Evolutionary conservation across 1,139 yeast species (phyloP), one percentile per base, ranked within the genome.

Genomic region (Yamadazyma diospyri): DNA sequence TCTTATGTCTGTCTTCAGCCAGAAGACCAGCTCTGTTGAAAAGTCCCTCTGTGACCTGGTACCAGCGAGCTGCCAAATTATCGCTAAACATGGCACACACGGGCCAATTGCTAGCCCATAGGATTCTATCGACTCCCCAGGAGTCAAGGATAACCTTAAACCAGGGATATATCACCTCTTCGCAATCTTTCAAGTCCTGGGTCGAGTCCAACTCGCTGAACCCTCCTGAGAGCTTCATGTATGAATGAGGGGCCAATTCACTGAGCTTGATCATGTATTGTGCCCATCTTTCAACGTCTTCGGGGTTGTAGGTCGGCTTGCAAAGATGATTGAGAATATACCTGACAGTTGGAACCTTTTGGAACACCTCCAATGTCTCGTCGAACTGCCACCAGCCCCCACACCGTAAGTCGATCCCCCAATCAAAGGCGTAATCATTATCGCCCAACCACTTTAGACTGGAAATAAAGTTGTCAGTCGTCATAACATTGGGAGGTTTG

Each of bases 61-160:
- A 38, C 55, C 54, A 50, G 11, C 30, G 41, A 3, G 23, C 5
- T 4, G 35, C 40, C n/a, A 48, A 35, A 11, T 32, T 25, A 0
- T 46, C 48, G 3, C 47, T 50, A 6, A 40, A 34, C 11, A 50
- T 28, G 10, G 52, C 55, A 36, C 66, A 61, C 4, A 64, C 67
- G 1, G 72, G 72, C 69, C 70, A 67, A 41, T 67, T 69, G 38
- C 69, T 62, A 4, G 68, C 72, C 63, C 65, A 67, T 6, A 67
- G 50, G 3, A 59, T 45, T 6, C 52, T 39, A 2, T 55, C 50
- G 1, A 44, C 35, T 2, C 66, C 69, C 55, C 62, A 63, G 10
- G 46, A 33, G 2, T 52, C 54, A 30, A 46, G 38, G 29, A 52
- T 38, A 10, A 53, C 43, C 27, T 47, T 36, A 29, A 59, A 47